phyloP scores from a whole-genome alignment of 2,329 filamentous ascomycete genomes.

The Claviceps cyperi region DNA sequence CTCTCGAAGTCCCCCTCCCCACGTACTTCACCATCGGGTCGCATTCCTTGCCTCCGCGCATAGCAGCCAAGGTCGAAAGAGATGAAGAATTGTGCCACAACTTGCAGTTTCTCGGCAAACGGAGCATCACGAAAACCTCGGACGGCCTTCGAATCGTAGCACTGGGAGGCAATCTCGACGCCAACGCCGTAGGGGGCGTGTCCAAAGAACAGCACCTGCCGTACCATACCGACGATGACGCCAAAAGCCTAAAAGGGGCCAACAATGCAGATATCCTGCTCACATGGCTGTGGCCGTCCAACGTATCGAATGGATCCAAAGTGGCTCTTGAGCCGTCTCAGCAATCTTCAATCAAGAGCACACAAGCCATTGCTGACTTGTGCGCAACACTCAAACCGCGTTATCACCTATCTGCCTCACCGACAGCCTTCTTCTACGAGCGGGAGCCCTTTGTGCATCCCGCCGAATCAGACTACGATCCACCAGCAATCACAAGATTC shows the following conservation, averaged over 20 bases:
- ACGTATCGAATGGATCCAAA: slow-evolving; percentile 55
- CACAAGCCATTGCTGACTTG: slow-evolving; percentile 62
- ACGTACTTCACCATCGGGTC: slow-evolving; percentile 83
- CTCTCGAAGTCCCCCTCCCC: slow-evolving; percentile 59
- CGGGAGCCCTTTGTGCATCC: slow-evolving; percentile 82
- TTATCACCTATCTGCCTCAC: slow-evolving; percentile 71
- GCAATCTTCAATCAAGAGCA: slow-evolving; percentile 34
- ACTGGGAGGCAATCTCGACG: slow-evolving; percentile 60
- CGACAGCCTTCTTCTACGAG: slow-evolving; percentile 60
- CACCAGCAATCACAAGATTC: slow-evolving; percentile 63
- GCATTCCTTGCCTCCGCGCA: slow-evolving; percentile 51
- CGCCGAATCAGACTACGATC: slow-evolving; percentile 28
- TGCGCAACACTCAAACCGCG: slow-evolving; percentile 70
- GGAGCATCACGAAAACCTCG: slow-evolving; percentile 74
- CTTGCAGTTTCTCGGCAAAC: slow-evolving; percentile 76
- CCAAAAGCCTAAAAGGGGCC: slow-evolving; percentile 58
- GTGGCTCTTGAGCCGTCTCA: slow-evolving; percentile 40
- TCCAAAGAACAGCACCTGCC: slow-evolving; percentile 64
- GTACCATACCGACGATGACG: slow-evolving; percentile 63
- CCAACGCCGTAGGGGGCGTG: slow-evolving; percentile 43
- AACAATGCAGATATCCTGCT: slow-evolving; percentile 75
- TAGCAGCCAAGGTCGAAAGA: slow-evolving; percentile 60
- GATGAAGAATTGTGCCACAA: slow-evolving; percentile 75
- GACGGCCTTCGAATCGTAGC: slow-evolving; percentile 82
- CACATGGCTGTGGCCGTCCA: slow-evolving; percentile 73